A percentile compares a stretch with the other conserved stretches of the same genome.
phyloP scores from a whole-genome alignment of 176 grass and related monocot genomes.

The Saccharum officinarum region DNA sequence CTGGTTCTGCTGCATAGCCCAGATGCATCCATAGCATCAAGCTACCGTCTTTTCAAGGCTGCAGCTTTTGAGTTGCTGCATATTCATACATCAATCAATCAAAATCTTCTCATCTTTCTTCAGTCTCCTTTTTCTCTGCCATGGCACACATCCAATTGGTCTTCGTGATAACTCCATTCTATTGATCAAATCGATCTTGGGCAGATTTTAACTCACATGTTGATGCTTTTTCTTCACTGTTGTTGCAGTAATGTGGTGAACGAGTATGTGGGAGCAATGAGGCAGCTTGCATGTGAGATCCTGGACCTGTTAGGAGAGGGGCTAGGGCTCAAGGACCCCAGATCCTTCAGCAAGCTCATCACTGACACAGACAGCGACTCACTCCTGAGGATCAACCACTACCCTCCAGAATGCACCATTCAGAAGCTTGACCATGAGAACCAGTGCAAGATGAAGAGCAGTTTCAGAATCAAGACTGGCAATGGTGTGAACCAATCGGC shows the following conservation, averaged over 20 bases:
- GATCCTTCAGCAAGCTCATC: slow-evolving; percentile 65
- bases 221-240: slow-evolving; percentile 24
- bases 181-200: slow-evolving; percentile 9
- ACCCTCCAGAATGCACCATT: slow-evolving; percentile 55
- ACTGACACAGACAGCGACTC: slow-evolving; percentile 77
- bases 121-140: slow-evolving; percentile 29
- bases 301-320: slow-evolving; percentile 83
- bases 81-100: slow-evolving; percentile 49
- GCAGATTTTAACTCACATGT: slow-evolving; percentile 29
- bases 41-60: slow-evolving; percentile 32
- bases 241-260: slow-evolving; percentile 80
- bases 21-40: slow-evolving; percentile 31
- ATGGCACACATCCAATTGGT: slow-evolving; percentile 25
- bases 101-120: slow-evolving; percentile 37
- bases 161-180: slow-evolving; percentile 21
- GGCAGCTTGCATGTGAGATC: slow-evolving; percentile 81
- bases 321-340: slow-evolving; percentile 65
- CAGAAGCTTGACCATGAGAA: slow-evolving; percentile 53
- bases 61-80: slow-evolving; percentile 51
- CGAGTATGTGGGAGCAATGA: slow-evolving; percentile 77
- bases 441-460: slow-evolving; percentile 43
- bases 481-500: not conserved
- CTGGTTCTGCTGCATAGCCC: slow-evolving; percentile 28
- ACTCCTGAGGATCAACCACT: slow-evolving; percentile 92
- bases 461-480: slow-evolving; percentile 22